Conservation (phyloP, 805 yeast species). For the Suhomyces xylopsoci region DNA sequence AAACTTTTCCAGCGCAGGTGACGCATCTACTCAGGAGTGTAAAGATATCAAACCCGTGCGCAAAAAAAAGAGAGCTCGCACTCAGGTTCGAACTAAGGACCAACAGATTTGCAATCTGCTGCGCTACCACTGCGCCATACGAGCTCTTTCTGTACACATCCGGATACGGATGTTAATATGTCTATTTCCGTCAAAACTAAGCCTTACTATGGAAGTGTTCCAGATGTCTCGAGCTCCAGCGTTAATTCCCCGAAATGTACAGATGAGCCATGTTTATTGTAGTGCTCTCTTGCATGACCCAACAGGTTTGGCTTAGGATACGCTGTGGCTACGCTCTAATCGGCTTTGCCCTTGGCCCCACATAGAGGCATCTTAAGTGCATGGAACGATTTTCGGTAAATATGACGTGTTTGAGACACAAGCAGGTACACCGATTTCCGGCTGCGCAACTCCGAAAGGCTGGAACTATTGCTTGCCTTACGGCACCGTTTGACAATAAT, state of each 20-base stretch:
- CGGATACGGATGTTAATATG: neutral
- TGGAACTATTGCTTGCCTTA: neutral
- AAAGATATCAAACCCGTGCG: neutral
- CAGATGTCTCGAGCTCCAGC: neutral
- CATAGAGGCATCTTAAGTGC: neutral
- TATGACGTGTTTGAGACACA: neutral
- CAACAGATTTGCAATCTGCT: constrained; percentile 98
- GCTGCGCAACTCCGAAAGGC: neutral
- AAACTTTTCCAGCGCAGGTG: no score
- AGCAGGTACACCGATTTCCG: neutral
- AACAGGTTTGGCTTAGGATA: neutral
- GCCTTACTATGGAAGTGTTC: neutral
- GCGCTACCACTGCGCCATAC: constrained; percentile 99
- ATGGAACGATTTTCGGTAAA: neutral
- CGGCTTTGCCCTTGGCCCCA: neutral
- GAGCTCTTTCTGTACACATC: constrained; percentile 32
- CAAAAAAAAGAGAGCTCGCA: constrained; percentile 51
- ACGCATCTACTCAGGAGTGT: neutral
- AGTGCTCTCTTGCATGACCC: neutral
- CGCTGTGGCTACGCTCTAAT: neutral
- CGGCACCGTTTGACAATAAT: no score
- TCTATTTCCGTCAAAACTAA: neutral
- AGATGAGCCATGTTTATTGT: neutral
- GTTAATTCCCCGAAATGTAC: neutral
- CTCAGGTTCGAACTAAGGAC: constrained; percentile 98